Conservation (phyloP, 2,329 filamentous ascomycete species). For the Fusarium oligoseptatum region DNA sequence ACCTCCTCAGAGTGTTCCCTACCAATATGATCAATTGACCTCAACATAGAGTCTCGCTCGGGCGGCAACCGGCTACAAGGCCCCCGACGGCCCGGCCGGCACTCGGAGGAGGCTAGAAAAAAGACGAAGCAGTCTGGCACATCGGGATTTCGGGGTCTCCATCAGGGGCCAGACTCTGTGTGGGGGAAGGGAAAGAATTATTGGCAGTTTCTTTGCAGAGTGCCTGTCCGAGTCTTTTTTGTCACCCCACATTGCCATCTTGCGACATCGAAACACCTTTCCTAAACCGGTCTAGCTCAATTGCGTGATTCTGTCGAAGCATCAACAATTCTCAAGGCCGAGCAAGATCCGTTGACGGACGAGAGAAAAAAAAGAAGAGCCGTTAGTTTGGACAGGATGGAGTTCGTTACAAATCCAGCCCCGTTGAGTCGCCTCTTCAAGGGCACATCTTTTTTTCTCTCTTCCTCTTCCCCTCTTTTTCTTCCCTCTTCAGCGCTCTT, state of each 20-base stretch:
- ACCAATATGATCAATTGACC: background rate
- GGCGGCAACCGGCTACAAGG: slow-evolving; percentile 38
- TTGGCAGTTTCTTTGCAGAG: accelerated
- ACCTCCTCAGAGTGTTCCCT: background rate
- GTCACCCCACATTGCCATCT: slow-evolving; percentile 31
- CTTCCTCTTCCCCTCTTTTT: slow-evolving; percentile 18
- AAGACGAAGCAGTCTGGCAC: slow-evolving; percentile 21
- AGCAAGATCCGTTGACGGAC: slow-evolving; percentile 41
- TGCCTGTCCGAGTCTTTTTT: slow-evolving; percentile 10
- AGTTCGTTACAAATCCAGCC: slow-evolving; percentile 44
- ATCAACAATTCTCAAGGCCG: slow-evolving; percentile 53
- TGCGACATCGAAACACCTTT: slow-evolving; percentile 47
- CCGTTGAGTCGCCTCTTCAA: slow-evolving; percentile 42
- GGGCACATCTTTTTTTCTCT: slow-evolving; percentile 22
- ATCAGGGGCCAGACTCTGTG: slow-evolving; percentile 26
- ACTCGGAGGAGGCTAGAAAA: slow-evolving; percentile 39
- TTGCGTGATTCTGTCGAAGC: slow-evolving; percentile 57
- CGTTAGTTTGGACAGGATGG: slow-evolving; percentile 35
- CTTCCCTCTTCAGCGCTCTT: slow-evolving; percentile 20
- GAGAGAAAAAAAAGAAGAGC: slow-evolving; percentile 24
- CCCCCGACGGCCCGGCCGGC: slow-evolving; percentile 45
- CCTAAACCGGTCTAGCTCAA: slow-evolving; percentile 50
- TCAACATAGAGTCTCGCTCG: background rate
- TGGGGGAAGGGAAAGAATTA: slow-evolving; percentile 31
- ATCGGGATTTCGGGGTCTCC: slow-evolving; percentile 47